Base-by-base conservation (phyloP, 352 stramenopile genomes). In the Paralagenidium karlingii region DNA sequence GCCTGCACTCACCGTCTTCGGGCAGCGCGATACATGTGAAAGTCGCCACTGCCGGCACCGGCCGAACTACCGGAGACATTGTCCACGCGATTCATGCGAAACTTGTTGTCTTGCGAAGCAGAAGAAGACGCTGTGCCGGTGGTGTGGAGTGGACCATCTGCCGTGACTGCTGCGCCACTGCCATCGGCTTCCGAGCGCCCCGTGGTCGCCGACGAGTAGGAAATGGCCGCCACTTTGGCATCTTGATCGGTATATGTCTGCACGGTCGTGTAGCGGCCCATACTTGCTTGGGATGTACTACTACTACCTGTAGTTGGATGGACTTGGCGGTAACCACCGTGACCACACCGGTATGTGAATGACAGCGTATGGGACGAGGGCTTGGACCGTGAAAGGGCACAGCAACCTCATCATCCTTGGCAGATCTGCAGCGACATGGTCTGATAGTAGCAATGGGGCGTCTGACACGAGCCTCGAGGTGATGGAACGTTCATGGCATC, bases 1-100 rank as follows among this genome's bases (percentile, higher is more conserved):
- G n/a, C 15, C 34, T 15, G 34, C 22, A 37, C 45, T 6, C 16
- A 84, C 75, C 75, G 47, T 63, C 90, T 79, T 13, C 93, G 70
- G 0, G 88, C 63, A n/a, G 94, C 86, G 29, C 92, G 83, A 52
- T 98, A 98, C 51, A 96, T 88, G 74, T 98, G 93, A 56, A 98
- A 98, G 32, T 98, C 93, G 37, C 93, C 90, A 16, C 82, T 96
- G 5, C 92, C 89, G 11, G 93, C 91, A 31, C 93, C 94, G 0
- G 92, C 90, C 1, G 80, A 90, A 45, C 83, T 97, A 24, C 94
- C 93, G 22, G 96, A 96, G 8, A 96, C 88, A 60, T 98, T 98
- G 32, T 96, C 71, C 5, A 98, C 90, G 43, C 73, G 74, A 49
- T 81, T 86, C 5, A 80, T 51, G 28, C 46, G 49, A 34, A 81